phyloP scores from a whole-genome alignment of 2,329 filamentous ascomycete genomes.

The Colletotrichum sp. region DNA sequence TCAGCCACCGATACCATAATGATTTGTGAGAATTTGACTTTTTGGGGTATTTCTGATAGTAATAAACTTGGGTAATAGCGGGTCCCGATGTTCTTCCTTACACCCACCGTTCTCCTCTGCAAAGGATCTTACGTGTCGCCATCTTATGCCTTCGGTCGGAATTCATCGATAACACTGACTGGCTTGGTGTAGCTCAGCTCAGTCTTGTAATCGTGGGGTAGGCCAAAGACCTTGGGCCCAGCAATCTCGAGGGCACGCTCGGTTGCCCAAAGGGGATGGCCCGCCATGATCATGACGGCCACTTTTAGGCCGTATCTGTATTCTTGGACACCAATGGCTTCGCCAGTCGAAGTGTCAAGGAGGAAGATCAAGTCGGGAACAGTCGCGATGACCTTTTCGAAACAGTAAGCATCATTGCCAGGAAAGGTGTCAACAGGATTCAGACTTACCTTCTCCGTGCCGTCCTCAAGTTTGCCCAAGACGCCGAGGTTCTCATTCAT shows the following conservation, averaged over 20 bases:
- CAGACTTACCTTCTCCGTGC: constrained; percentile 23
- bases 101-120: background rate
- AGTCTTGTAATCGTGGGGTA: constrained; percentile 20
- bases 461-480: constrained; percentile 20
- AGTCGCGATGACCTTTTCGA: constrained; percentile 32
- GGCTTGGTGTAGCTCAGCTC: constrained; percentile 16
- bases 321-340: constrained; percentile 41
- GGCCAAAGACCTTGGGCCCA: constrained; percentile 21
- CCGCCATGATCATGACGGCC: constrained; percentile 20
- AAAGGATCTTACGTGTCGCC: background rate
- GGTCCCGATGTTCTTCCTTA: background rate
- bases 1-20: background rate
- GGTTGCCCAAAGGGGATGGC: constrained; percentile 12
- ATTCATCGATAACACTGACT: constrained; percentile 21
- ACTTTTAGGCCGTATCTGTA: constrained; percentile 34
- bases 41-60: background rate
- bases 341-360: constrained; percentile 39
- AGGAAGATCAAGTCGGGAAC: constrained; percentile 47
- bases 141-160: background rate
- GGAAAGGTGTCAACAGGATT: background rate
- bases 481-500: constrained; percentile 25
- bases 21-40: background rate
- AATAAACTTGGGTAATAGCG: background rate
- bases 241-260: constrained; percentile 25
- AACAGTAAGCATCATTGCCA: background rate